These are phyloP conservation scores for Haplosporangium sp. DNA, from an alignment of 371 early-diverging fungal genomes.

Conservation along the genomic window DNA sequence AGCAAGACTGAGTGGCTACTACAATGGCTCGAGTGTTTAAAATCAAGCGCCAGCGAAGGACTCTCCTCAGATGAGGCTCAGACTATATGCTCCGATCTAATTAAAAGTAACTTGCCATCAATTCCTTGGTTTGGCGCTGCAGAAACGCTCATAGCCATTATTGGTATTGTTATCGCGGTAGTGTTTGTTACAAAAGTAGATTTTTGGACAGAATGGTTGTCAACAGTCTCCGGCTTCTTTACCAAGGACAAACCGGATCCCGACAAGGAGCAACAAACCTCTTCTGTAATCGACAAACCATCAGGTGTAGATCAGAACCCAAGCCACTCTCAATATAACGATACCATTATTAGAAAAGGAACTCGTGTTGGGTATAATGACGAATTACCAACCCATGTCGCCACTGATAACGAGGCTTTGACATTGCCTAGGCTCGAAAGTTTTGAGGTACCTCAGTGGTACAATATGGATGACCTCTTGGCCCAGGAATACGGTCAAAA, in stretches of 20 bases:
- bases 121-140: constrained; percentile 48
- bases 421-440: not conserved
- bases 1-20: constrained; percentile 25
- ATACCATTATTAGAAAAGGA: constrained; percentile 22
- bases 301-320: not conserved
- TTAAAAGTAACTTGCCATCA: constrained; percentile 29
- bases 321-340: constrained; percentile 5
- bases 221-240: constrained; percentile 21
- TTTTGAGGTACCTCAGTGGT: constrained; percentile 20
- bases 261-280: constrained; percentile 15
- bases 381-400: not conserved
- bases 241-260: constrained; percentile 24
- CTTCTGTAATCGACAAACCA: not conserved
- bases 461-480: constrained; percentile 47
- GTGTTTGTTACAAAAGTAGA: constrained; percentile 47
- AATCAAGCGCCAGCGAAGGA: not conserved
- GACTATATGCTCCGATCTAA: constrained; percentile 16
- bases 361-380: constrained; percentile 28
- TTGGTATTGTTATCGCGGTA: constrained; percentile 33
- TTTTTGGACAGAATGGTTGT: constrained; percentile 49
- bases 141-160: constrained; percentile 32
- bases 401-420: not conserved
- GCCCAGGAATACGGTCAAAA: constrained; percentile 40
- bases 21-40: constrained; percentile 26
- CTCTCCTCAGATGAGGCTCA: constrained; percentile 30